Evolutionary conservation across 2,329 filamentous ascomycete genomes (phyloP), one percentile per base, ranked within the genome.

Genomic region (Exophiala viscosa): DNA sequence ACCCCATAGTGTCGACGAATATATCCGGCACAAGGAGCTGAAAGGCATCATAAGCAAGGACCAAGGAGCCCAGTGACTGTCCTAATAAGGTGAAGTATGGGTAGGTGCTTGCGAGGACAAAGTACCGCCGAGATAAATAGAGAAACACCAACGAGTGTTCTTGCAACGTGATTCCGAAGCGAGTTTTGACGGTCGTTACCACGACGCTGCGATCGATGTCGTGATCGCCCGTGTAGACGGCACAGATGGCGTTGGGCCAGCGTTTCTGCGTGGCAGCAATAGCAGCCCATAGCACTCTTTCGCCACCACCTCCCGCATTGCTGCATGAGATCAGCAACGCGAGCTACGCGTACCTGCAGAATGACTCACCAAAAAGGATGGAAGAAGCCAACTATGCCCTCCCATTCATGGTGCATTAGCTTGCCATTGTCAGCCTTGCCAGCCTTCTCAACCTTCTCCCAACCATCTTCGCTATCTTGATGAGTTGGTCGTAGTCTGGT

Each of bases 1-100:
- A 99, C 57, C 93, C 93, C 91, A 99, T 96, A 1, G 93, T 99
- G 67, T 99, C 93, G 63, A 99, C 79, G 68, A 97, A 96, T 47
- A 97, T 81, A 68, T 99, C 93, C 0, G 93, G 93, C 0, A 92
- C 88, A 2, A 97, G 78, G 2, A 96, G 81, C n/a, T 83, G 86
- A 68, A 99, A 93, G 9, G 92, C 92, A 65, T 99, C 92, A 78
- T 89, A 93, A 20, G 88, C 91, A 48, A 99, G 78, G 23, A 96
- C 68, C 41, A 99, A 67, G 5, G 91, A 96, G 38, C 93, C 93
- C 3, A 97, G 66, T 2, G 90, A 95, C 69, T 99, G 93, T n/a
- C 92, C 91, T 3, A 96, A 77, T 3, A 99, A 82, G 0, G 93
- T 99, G 70, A 97, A 93, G 65, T 84, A 86, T 13, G 92, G 91